Percentiles rank a stretch among this genome's conserved stretches.
Evolutionary conservation across 1,139 yeast genomes (phyloP).

Genomic region (Waltiozyma sp.): DNA sequence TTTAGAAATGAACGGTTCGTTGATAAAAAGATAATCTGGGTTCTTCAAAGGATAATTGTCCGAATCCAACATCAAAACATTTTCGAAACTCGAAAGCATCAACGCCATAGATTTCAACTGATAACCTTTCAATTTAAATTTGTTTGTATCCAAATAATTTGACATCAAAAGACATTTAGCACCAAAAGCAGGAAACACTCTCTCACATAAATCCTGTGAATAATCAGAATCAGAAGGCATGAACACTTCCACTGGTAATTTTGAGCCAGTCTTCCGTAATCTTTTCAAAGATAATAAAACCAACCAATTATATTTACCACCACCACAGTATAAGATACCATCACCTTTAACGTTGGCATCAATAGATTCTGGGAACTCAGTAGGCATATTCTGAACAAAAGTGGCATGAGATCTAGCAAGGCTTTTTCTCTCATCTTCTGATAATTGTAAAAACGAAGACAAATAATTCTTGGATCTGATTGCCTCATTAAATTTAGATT

Average conservation of each 20-base stretch:
- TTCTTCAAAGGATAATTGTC: slow-evolving; percentile 57
- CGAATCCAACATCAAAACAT: slow-evolving; percentile 61
- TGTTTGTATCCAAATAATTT: slow-evolving; percentile 34
- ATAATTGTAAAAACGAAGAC: slow-evolving; percentile 9
- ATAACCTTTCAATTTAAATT: slow-evolving; percentile 48
- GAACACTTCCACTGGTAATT: slow-evolving; percentile 67
- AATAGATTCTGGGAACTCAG: slow-evolving; percentile 10
- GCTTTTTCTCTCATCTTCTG: slow-evolving; percentile 9
- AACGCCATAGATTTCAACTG: slow-evolving; percentile 73
- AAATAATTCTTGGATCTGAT: slow-evolving; percentile 15
- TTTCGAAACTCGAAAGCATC: slow-evolving; percentile 62
- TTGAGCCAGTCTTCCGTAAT: slow-evolving; percentile 51
- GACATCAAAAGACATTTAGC: slow-evolving; percentile 62
- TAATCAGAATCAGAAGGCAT: slow-evolving; percentile 58
- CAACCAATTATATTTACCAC: slow-evolving; percentile 67
- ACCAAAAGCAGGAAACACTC: slow-evolving; percentile 51
- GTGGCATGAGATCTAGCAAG: slow-evolving; percentile 8
- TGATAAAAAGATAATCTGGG: slow-evolving; percentile 42
- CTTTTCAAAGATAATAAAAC: slow-evolving; percentile 54
- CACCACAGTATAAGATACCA: slow-evolving; percentile 77
- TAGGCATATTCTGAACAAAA: slow-evolving; percentile 12
- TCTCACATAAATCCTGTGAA: slow-evolving; percentile 56
- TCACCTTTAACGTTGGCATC: slow-evolving; percentile 31
- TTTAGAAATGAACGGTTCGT: slow-evolving; percentile 20
- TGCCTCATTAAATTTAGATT: slow-evolving; percentile 14